Percentiles rank a stretch among this genome's conserved stretches.
phyloP scores from a whole-genome alignment of 2,329 filamentous ascomycete species.

The Tolypocladium inflatum region DNA sequence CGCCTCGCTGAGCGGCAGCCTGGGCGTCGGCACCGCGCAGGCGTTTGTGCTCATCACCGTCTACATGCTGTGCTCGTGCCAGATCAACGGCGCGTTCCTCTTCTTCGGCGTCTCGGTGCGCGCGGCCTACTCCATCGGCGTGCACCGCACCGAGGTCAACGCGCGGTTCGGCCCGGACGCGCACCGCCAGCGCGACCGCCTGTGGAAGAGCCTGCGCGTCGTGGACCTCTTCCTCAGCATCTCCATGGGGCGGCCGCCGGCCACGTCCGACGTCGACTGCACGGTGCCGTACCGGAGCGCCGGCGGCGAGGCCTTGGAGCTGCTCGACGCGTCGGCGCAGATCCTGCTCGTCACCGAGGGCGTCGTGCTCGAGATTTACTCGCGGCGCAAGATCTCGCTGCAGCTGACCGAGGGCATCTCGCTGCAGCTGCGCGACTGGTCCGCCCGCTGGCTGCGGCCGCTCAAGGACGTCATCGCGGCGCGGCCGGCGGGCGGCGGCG shows the following conservation, averaged over 20 bases:
- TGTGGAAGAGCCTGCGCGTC: conserved; percentile 45
- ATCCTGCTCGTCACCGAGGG: conserved; percentile 41
- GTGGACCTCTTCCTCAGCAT: conserved; percentile 43
- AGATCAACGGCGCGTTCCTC: conserved; percentile 45
- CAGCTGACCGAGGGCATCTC: conserved; percentile 45
- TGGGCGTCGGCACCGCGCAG: conserved; percentile 40
- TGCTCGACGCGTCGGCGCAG: conserved; percentile 42
- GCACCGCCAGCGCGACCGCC: conserved; percentile 34
- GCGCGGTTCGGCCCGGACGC: conserved; percentile 35
- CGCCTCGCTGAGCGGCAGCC: conserved; percentile 32
- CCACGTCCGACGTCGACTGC: conserved; percentile 44
- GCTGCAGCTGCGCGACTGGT: conserved; percentile 42
- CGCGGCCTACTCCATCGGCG: conserved; percentile 41
- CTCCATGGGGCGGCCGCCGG: conserved; percentile 44
- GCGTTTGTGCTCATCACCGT: conserved; percentile 40
- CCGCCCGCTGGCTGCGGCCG: conserved; percentile 33
- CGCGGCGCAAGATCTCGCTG: conserved; percentile 40
- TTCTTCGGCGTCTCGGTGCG: conserved; percentile 44
- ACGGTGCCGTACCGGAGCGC: conserved; percentile 36
- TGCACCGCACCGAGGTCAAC: conserved; percentile 45
- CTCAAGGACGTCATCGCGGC: conserved; percentile 31
- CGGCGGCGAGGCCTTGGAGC: conserved; percentile 29
- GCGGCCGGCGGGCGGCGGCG: neutral
- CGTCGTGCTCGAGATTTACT: conserved; percentile 43
- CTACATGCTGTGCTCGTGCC: conserved; percentile 45